Evolutionary conservation across 306 rosid genomes (phyloP).

Genomic region (Pyrus betulifolia): DNA sequence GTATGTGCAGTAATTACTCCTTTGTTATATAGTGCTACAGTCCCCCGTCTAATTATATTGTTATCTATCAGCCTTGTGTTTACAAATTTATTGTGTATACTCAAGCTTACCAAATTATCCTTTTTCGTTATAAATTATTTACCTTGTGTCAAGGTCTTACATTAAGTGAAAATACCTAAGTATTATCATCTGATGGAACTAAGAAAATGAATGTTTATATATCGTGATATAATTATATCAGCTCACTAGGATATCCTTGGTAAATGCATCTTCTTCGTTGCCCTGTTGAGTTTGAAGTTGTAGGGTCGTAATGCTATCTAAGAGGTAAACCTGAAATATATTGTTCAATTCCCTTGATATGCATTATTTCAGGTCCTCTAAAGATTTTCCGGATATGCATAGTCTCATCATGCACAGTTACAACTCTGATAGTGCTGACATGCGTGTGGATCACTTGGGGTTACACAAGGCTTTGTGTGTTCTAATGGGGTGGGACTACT

Average conservation of each 20-base stretch:
- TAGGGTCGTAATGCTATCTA: slow-evolving; percentile 25
- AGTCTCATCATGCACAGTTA: slow-evolving; percentile 88
- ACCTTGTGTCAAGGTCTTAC: not conserved
- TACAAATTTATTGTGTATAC: not conserved
- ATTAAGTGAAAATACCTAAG: not conserved
- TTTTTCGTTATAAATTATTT: not conserved
- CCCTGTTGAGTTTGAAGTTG: slow-evolving; percentile 29
- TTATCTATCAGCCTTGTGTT: not conserved
- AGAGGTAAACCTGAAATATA: slow-evolving; percentile 41
- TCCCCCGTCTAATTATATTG: not conserved
- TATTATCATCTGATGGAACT: not conserved
- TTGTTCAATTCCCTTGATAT: slow-evolving; percentile 59
- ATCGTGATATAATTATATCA: not conserved
- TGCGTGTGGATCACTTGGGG: slow-evolving; percentile 83
- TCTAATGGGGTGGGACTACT: slow-evolving; percentile 94
- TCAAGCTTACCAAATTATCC: not conserved
- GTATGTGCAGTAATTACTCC: not conserved
- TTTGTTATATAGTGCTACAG: not conserved
- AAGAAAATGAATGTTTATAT: not conserved
- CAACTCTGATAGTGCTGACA: slow-evolving; percentile 69
- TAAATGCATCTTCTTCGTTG: slow-evolving; percentile 27
- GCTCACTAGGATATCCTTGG: not conserved
- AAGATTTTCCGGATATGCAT: slow-evolving; percentile 87
- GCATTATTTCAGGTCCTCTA: slow-evolving; percentile 88
- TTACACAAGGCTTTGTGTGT: slow-evolving; percentile 94